A percentile compares a stretch with the other conserved stretches of the same genome.
These are phyloP conservation scores for Bipolaris bicolor DNA, from an alignment of 2,329 filamentous ascomycete genomes.

Conservation along the genomic window DNA sequence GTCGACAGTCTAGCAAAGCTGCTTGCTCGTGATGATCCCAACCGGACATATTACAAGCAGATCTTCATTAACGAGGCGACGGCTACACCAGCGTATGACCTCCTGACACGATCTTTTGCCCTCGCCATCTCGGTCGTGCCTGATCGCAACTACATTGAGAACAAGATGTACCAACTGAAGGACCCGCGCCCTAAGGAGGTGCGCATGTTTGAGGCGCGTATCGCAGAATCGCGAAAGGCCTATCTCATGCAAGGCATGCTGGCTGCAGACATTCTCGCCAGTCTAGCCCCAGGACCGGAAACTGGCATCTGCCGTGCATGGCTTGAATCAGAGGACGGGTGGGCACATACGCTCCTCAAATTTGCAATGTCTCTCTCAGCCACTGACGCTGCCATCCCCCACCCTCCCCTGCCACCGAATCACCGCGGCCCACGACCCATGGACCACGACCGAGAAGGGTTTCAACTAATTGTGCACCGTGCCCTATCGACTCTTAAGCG, in stretches of 20 bases:
- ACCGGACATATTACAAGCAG: slow-evolving; percentile 80
- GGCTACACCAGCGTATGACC: slow-evolving; percentile 71
- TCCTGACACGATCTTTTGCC: slow-evolving; percentile 85
- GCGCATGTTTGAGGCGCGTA: slow-evolving; percentile 57
- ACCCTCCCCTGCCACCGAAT: slow-evolving; percentile 35
- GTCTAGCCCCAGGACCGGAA: slow-evolving; percentile 74
- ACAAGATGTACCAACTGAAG: slow-evolving; percentile 44
- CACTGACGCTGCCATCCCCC: slow-evolving; percentile 36
- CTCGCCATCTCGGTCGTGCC: slow-evolving; percentile 86
- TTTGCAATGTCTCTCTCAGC: slow-evolving; percentile 70
- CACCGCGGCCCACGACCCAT: slow-evolving; percentile 42
- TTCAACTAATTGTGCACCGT: slow-evolving; percentile 52
- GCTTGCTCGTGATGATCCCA: slow-evolving; percentile 90
- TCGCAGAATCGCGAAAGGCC: slow-evolving; percentile 84
- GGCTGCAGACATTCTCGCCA: slow-evolving; percentile 84
- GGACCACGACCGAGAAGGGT: slow-evolving; percentile 45
- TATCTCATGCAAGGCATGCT: slow-evolving; percentile 91
- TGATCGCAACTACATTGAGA: slow-evolving; percentile 64
- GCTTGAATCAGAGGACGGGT: slow-evolving; percentile 83
- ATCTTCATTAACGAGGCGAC: slow-evolving; percentile 78
- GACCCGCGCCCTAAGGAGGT: slow-evolving; percentile 55
- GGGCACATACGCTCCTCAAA: slow-evolving; percentile 78
- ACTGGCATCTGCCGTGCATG: slow-evolving; percentile 75
- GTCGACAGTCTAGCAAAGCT: slow-evolving; percentile 91
- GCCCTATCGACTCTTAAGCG: slow-evolving; percentile 56